A percentile compares a stretch with the other conserved stretches of the same genome.
Conservation (phyloP, 345 rosid species). For the Erucastrum elatum region DNA sequence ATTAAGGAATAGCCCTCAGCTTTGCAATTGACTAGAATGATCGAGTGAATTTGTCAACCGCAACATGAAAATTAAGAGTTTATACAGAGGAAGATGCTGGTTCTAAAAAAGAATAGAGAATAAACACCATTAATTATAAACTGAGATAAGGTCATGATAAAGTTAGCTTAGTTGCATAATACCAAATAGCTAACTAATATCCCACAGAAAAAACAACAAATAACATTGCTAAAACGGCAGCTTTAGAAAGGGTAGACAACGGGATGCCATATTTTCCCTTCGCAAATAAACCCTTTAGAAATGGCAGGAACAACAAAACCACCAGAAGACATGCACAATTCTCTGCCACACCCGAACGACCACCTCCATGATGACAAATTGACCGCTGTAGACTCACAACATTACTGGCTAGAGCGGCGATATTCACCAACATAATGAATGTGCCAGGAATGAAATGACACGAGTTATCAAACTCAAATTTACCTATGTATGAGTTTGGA, state of each 20-base stretch:
- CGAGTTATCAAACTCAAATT: slow-evolving; percentile 55
- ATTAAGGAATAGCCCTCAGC: too few relatives aligned
- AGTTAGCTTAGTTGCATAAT: neutral
- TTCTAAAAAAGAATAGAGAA: neutral
- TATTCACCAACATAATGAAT: slow-evolving; percentile 47
- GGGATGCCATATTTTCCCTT: slow-evolving; percentile 69
- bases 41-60: too few relatives aligned
- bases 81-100: neutral
- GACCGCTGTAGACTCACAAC: slow-evolving; percentile 15
- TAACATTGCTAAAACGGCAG: slow-evolving; percentile 39
- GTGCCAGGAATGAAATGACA: slow-evolving; percentile 54
- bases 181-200: neutral
- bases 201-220: slow-evolving; percentile 30
- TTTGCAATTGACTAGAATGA: too few relatives aligned
- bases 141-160: neutral
- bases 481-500: neutral
- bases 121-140: neutral
- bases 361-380: slow-evolving; percentile 1
- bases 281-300: slow-evolving; percentile 51
- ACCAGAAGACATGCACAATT: slow-evolving; percentile 40
- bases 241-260: slow-evolving; percentile 48
- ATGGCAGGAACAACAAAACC: slow-evolving; percentile 48
- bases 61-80: neutral
- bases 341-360: slow-evolving; percentile 45
- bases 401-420: slow-evolving; percentile 34